Base-by-base conservation (phyloP, 23 red algal species). In the Gracilaria domingensis region DNA sequence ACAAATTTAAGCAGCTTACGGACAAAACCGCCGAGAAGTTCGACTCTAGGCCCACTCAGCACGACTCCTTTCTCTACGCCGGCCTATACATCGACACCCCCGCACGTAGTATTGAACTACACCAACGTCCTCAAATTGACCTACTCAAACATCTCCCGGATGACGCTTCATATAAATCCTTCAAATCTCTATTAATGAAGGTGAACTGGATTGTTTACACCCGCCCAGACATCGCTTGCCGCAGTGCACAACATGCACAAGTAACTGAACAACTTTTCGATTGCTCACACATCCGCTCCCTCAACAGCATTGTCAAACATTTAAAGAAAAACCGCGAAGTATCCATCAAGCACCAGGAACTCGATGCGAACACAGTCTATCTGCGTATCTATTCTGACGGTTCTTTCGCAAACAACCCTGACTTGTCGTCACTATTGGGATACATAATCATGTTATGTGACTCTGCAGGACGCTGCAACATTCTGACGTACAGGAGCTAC, bases 1-100 rank as follows among this genome's bases (percentile, higher is more conserved):
- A 23, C 7, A 54, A 82, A 71, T 91, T 91, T 42, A 30, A 66
- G n/a, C 60, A 81, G 51, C 4, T 29, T 51, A 80, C 45, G 23
- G 36, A 80, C 18, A 26, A 3, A 4, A 80, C 40, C 1, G 37
- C 25, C 2, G 2, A 80, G 32, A 7, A 51, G 7, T 91, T 91
- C 29, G 76, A 91, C 42, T 80, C 75, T 17, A 82, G 35, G 25
- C 12, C 14, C 4, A 34, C 4, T 3, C 14, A 17, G 18, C 25
- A 24, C 14, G 28, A 16, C 35, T 37, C 30, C 6, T 71, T 71
- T 71, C 9, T 8, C 12, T 36, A 37, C 14, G n/a, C 14, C 12
- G 30, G 66, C 1, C 13, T 34, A 34, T 18, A 45, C 42, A 45
- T 45, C 42, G 42, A 45, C 12, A 34, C 30, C 14, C 13, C 3